phyloP scores from a whole-genome alignment of 1,139 yeast species.

The Kazachstania sp. region DNA sequence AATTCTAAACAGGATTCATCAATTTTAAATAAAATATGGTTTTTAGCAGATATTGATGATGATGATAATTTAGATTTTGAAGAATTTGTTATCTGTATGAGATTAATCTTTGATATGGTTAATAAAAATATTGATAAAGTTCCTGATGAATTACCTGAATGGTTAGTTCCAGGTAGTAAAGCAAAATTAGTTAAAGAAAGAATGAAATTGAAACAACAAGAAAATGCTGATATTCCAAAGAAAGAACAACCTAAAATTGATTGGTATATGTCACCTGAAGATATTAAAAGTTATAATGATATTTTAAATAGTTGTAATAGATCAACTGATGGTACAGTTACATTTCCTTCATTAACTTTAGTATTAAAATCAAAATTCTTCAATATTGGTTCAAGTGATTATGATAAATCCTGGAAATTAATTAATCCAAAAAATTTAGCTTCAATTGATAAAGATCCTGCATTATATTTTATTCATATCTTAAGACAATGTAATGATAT shows the following conservation, averaged over 20 bases:
- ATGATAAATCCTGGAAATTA: constrained; percentile 90
- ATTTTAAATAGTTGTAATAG: constrained; percentile 49
- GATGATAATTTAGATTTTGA: constrained; percentile 93
- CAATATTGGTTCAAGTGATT: constrained; percentile 74
- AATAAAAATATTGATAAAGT: constrained; percentile 59
- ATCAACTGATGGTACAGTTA: constrained; percentile 80
- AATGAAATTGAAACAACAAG: constrained; percentile 46
- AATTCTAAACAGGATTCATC: constrained; percentile 76
- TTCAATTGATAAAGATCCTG: constrained; percentile 89
- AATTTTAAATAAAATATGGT: constrained; percentile 80
- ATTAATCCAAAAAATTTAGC: constrained; percentile 84
- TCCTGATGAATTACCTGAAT: constrained; percentile 70
- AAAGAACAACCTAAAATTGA: constrained; percentile 48
- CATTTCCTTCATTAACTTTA: constrained; percentile 55
- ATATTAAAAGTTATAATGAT: constrained; percentile 67
- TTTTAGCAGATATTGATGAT: constrained; percentile 81
- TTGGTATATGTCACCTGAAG: constrained; percentile 93
- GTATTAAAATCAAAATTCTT: constrained; percentile 60
- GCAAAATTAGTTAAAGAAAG: constrained; percentile 55
- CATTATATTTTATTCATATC: constrained; percentile 80
- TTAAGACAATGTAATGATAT: constrained; percentile 74
- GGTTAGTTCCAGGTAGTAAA: constrained; percentile 89
- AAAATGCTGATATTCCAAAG: constrained; percentile 23
- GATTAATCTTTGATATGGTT: constrained; percentile 82
- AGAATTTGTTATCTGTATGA: constrained; percentile 96